Base-by-base conservation (phyloP, 2,329 filamentous ascomycete genomes). In the Shiraia sp. region DNA sequence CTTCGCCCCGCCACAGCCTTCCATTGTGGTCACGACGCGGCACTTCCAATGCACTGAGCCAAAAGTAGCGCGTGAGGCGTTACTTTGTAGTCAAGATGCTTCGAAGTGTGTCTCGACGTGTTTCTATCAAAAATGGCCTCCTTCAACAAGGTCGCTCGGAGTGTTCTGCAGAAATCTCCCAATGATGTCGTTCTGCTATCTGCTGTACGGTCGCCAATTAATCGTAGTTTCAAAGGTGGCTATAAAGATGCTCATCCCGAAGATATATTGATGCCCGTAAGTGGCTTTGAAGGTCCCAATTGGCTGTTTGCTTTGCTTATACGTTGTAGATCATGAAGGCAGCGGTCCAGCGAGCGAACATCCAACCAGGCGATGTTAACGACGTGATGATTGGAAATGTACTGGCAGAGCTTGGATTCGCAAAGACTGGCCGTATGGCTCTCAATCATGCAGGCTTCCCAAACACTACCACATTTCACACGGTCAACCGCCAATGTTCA, bases 131-230 rank as follows among this genome's bases (percentile, higher is more conserved):
- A 31, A 9, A 65, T 66, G 63, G 60, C 61, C 31, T 33, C 53
- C 19, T 62, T 65, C 47, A 61, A 58, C 51, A 59, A 45, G 52
- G 45, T 55, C 28, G 51, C 61, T 12, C 55, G 61, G 48, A 80
- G 84, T 61, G 82, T 95, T 59, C 82, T 95, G 47, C 73, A 84
- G 59, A 91, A 96, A 77, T 92, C 92, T 70, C 83, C 90, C 50
- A 92, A 97, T 70, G 93, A 97, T 77, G 81, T 97, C 34, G 92
- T 97, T 63, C 92, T 97, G 64, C 96, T 93, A 7, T 82, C 93
- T 34, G 90, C 91, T 15, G 79, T 91, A 59, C 87, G 92, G 42
- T 96, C 92, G 23, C 90, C 93, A 1, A 79, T 97, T 46, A 80
- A 87, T 67, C 96, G 95, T 75, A 89, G 81, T 42, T 82, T 80